Conservation (phyloP, 768 basidiomycete species). For the Russula sp. region DNA sequence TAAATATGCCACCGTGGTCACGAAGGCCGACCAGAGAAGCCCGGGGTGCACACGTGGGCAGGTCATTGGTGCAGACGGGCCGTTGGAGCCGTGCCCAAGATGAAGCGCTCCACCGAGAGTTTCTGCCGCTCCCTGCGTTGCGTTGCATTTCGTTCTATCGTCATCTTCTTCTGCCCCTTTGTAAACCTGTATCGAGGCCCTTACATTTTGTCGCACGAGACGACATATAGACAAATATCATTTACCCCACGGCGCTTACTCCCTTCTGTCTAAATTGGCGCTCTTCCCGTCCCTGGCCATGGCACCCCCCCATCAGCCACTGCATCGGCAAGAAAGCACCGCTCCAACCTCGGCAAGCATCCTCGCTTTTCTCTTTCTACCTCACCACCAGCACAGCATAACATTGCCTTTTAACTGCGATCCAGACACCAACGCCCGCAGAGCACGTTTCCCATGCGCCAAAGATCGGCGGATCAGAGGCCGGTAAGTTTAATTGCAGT, state of each 20-base stretch:
- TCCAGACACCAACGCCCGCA: neutral
- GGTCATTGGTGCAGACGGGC: no score
- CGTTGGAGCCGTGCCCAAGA: no score
- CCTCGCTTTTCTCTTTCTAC: neutral
- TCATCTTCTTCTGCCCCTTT: neutral
- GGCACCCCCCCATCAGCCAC: neutral
- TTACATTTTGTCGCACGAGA: neutral
- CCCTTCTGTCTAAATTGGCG: neutral
- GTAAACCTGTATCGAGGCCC: neutral
- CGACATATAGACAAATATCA: neutral
- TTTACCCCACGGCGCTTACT: neutral
- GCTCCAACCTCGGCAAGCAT: constrained; percentile 3
- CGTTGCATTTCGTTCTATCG: neutral
- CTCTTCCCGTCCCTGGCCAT: neutral
- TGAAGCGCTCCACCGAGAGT: no score
- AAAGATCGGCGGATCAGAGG: constrained; percentile 18
- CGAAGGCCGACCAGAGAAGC: no score
- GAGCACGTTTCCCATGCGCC: constrained; percentile 1
- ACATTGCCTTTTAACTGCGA: neutral
- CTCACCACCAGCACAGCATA: neutral
- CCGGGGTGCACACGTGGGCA: no score
- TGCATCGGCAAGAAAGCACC: constrained; percentile 1
- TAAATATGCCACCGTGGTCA: no score
- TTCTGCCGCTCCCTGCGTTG: no score
- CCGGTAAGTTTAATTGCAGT: constrained; percentile 1